Evolutionary conservation across 768 basidiomycete genomes (phyloP), one percentile per base, ranked within the genome.

Genomic region (Suillus bovinus): DNA sequence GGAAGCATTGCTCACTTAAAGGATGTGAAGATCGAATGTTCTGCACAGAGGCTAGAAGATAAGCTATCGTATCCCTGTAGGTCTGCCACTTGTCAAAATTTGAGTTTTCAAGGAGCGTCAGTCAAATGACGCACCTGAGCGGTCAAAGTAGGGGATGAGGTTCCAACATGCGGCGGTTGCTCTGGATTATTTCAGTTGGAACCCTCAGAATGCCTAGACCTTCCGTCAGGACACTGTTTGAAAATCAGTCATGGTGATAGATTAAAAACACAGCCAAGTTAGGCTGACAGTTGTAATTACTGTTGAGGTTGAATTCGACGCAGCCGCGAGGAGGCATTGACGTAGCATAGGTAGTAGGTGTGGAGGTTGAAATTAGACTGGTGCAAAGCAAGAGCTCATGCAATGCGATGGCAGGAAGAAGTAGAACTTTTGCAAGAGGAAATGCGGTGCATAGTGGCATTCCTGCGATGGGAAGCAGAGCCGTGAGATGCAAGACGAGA

Each of bases 301-400:
- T n/a, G n/a, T n/a, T n/a, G n/a, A n/a, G n/a, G n/a, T n/a, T n/a
- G n/a, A n/a, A n/a, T n/a, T n/a, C n/a, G n/a, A n/a, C n/a, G n/a
- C n/a, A n/a, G n/a, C n/a, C n/a, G n/a, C n/a, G n/a, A n/a, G n/a
- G n/a, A n/a, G n/a, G n/a, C n/a, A n/a, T n/a, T n/a, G n/a, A n/a
- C n/a, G n/a, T n/a, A n/a, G n/a, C n/a, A n/a, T n/a, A n/a, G n/a
- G n/a, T n/a, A n/a, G n/a, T 2, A 55, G 60, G 3, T 42, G 6
- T 14, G 38, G 59, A 13, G 20, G 20, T 55, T n/a, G 53, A 55
- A 17, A n/a, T n/a, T n/a, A n/a, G n/a, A n/a, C n/a, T 55, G 53
- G 53, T 55, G 53, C 29, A 55, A 55, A 17, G 53, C 31, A 4
- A 24, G 53, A 55, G 53, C 53, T 24, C 29, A 3, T 1, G 53